Evolutionary conservation across 2,329 filamentous ascomycete genomes (phyloP), one percentile per base, ranked within the genome.

Genomic region (Triangularia setosa): DNA sequence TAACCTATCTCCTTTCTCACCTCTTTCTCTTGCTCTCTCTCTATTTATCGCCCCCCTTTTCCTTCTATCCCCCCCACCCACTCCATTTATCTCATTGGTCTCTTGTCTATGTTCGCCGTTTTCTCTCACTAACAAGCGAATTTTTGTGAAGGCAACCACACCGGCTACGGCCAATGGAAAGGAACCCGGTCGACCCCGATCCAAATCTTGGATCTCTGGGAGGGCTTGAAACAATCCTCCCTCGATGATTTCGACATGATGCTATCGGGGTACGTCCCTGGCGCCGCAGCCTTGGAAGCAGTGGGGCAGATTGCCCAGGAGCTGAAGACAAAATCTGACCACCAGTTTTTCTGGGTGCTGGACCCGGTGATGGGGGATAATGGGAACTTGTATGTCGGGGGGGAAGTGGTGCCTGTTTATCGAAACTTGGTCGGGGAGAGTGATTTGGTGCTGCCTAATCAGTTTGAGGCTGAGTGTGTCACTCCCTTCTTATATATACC

Each of bases 281-380:
- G 91, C 33, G 93, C 93, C 0, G 87, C 90, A 7, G 90, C 90
- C 0, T 91, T 99, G 40, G 85, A 91, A 71, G 89, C 91, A 8
- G 91, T 98, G 1, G 95, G 94, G 8, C 82, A 83, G 62, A 97
- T 99, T 69, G 95, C 87, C 12, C 83, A 88, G 68, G 92, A 97
- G 71, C 83, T 97, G 66, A 90, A 90, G 74, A 80, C 79, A 14
- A 83, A 79, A 28, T 88, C 90, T 0, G 91, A 33, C 3, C 9
- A 92, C 0, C 87, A 84, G 55, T 97, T 98, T 80, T 98, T 98
- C 79, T 98, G 94, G 94, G 92, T 97, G 2, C 84, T 99, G 25
- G 95, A 99, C 75, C 95, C 96, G 0, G 95, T 99, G 57, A 99
- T 99, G 95, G 95, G 95, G 28, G 95, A 99, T 75, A 93, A 97